Evolutionary conservation across 768 basidiomycete genomes (phyloP), one percentile per base, ranked within the genome.

Genomic region (Lepiota brunneoincarnata): DNA sequence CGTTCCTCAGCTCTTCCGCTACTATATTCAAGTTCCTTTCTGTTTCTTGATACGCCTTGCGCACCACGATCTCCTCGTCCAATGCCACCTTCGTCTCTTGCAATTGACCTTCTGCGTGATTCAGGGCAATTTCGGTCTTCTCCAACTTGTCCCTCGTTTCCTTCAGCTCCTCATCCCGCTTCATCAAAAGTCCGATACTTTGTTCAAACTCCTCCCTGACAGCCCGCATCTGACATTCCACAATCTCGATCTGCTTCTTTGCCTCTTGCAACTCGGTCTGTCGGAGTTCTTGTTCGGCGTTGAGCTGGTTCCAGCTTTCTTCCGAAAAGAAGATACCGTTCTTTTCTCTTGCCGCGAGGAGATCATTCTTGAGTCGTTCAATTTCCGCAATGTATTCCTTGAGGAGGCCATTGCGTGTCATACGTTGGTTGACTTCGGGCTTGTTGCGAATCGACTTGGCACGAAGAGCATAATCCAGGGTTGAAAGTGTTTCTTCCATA

Each of bases 401-500:
- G 42, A 99, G 72, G 45, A 98, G 83, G 1, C 92, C 84, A 57
- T 93, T 91, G 43, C 93, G 86, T 7, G 92, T 93, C 83, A 97
- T 89, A 43, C 93, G 87, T 64, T 93, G 91, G 69, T 98, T 98
- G 36, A 97, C 72, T 68, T 98, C 95, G 6, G 97, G 97, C 62
- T 89, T 88, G 72, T 98, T 98, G 47, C 86, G 83, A 64, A 99
- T 98, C 21, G 91, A 90, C 67, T 96, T 98, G 24, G 97, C 97
- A 21, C 92, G 86, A 42, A 93, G 81, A 26, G 97, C 96, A 62
- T 99, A 99, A 67, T 98, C 94, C 40, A 99, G 86, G 0, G 97
- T 99, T 2, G 95, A 97, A 17, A 97, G 81, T 0, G 97, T 98
- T 70, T 98, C 97, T 69, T 99, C 97, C 73, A 96, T 81, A 65